Base-by-base conservation (phyloP, 352 stramenopile genomes). In the Elongisporangium prolatum region DNA sequence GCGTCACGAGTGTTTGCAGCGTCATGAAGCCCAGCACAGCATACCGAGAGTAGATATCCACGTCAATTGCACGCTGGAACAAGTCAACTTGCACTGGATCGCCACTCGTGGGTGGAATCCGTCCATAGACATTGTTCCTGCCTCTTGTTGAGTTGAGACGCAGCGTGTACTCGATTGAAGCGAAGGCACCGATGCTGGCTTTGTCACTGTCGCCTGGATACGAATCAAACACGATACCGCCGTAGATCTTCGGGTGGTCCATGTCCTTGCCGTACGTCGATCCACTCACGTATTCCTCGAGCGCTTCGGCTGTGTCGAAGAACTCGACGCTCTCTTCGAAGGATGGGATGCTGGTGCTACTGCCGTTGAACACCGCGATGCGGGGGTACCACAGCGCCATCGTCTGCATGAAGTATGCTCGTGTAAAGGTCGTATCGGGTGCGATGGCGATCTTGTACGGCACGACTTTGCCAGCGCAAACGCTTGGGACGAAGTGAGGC, bases 371-470 rank as follows among this genome's bases (percentile, higher is more conserved):
- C 24, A 74, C 38, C 17, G 61, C 50, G 24, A 88, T 57, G 34
- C 77, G 73, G 17, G 77, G 80, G 55, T 90, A 87, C 76, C 79
- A 89, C 51, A 58, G n/a, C 5, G 64, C 52, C 49, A 89, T 69
- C 5, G 71, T 69, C 40, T 70, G 50, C 28, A 69, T 49, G 57
- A 89, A 89, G 63, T 89, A 89, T 18, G 74, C 56, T 40, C 73
- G 65, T 34, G 79, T 87, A 56, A 86, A 89, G 6, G 66, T 59
- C 21, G 67, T 75, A 53, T 87, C 68, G 3, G 79, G 76, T 0
- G 49, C 68, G 50, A 89, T 84, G 2, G 40, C 79, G 56, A 87
- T 69, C 58, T 89, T 88, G 59, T 74, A 84, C 0, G 80, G 80
- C 50, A 74, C 68, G 8, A 88, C 71, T 16, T 79, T 77, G 44